Evolutionary conservation across 2,329 filamentous ascomycete genomes (phyloP), one percentile per base, ranked within the genome.

Genomic region (Monilinia polystroma): DNA sequence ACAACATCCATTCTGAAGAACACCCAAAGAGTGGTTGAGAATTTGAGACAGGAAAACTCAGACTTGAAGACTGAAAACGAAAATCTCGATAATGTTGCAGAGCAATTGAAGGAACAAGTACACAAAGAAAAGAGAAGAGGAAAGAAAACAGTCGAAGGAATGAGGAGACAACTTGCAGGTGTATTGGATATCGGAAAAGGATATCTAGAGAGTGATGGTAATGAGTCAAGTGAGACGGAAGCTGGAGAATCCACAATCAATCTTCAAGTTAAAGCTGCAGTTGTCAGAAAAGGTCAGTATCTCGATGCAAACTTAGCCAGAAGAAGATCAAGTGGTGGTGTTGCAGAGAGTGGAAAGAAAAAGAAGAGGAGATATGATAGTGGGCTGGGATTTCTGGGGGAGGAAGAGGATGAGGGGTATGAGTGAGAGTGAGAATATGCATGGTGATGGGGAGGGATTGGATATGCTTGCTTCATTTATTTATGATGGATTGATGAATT

Each of bases 361-460:
- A 66, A 81, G 77, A 78, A 78, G 67, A 80, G 83, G 67, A 78
- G 80, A 67, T 80, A 82, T 69, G 85, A 87, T 73, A 85, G 83
- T 64, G 85, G 84, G 0, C 72, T 87, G 60, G 84, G 83, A 0
- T 77, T 87, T 32, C 70, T 86, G 73, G 83, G 84, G 73, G 83
- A 84, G 72, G 83, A 85, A 47, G 81, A 82, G 49, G 72, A 73
- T 10, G 41, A 29, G 23, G 23, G 43, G n/a, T 26, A 43, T 18
- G 49, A 35, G 41, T 26, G 53, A 23, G 49, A 35, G 41, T 53
- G 20, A 8, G 20, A 7, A 51, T 26, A 41, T 26, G 14, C 16
- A 35, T 18, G 1, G n/a, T 26, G 38, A 38, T 49, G 35, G 45
- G 32, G 45, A 51, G 45, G 45, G 18, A 26, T 12, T 38, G 14